phyloP scores from a whole-genome alignment of 495 filamentous ascomycete genomes.

The Sabuloglossum arenarium region DNA sequence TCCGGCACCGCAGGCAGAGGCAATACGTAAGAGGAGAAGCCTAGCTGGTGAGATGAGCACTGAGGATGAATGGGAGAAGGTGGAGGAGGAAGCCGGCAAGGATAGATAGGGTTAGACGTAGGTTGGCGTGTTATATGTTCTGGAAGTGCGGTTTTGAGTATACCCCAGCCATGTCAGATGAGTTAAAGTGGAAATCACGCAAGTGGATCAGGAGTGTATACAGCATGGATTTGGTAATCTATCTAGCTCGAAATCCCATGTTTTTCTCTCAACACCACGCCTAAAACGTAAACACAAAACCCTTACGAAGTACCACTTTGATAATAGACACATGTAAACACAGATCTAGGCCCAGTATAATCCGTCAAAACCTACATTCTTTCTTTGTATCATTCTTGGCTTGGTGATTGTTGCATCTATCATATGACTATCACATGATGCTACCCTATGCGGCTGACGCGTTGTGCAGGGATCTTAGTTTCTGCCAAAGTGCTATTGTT shows the following conservation, averaged over 20 bases:
- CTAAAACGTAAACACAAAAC: too few relatives aligned
- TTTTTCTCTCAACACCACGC: too few relatives aligned
- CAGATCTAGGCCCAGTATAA: too few relatives aligned
- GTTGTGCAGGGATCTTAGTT: not conserved
- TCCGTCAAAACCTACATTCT: too few relatives aligned
- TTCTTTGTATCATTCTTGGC: too few relatives aligned
- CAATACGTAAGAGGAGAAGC: slow-evolving; percentile 4
- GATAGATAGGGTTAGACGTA: not conserved
- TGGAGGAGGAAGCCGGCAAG: slow-evolving; percentile 18
- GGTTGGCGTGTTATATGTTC: not conserved
- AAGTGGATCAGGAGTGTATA: not conserved
- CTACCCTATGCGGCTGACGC: not conserved
- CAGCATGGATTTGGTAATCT: not conserved
- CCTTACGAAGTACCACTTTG: too few relatives aligned
- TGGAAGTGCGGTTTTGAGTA: not conserved
- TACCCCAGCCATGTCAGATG: not conserved
- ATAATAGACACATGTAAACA: too few relatives aligned
- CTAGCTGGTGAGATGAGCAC: slow-evolving; percentile 6
- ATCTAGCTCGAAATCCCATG: not conserved
- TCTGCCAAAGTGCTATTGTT: not conserved
- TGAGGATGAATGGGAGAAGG: slow-evolving; percentile 8
- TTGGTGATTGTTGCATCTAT: too few relatives aligned
- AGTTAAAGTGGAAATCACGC: not conserved
- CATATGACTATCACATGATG: not conserved
- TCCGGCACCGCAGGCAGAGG: not conserved